These are phyloP conservation scores for Oidiodendron maius DNA, from an alignment of 495 filamentous ascomycete species.

Conservation along the genomic window DNA sequence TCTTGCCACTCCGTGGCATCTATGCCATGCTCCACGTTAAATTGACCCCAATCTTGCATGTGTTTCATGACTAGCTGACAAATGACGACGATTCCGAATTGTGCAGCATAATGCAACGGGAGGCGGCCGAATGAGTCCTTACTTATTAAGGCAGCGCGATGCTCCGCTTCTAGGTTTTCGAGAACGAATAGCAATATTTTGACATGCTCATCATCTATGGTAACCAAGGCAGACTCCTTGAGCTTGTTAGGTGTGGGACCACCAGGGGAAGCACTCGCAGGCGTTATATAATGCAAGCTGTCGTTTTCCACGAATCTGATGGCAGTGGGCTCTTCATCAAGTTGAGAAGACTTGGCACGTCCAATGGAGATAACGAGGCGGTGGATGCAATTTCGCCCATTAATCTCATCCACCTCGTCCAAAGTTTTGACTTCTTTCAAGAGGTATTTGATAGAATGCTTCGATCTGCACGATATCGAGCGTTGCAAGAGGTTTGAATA, in stretches of 20 bases:
- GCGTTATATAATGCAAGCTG: conserved; percentile 64
- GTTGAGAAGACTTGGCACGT: conserved; percentile 55
- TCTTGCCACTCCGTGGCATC: conserved; percentile 87
- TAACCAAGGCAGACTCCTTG: conserved; percentile 37
- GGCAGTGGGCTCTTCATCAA: conserved; percentile 35
- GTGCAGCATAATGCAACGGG: conserved; percentile 90
- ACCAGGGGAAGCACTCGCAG: conserved; percentile 60
- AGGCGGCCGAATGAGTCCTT: conserved; percentile 78
- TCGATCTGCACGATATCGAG: conserved; percentile 66
- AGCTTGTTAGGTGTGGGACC: conserved; percentile 50
- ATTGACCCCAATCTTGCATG: conserved; percentile 84
- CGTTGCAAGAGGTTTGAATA: conserved; percentile 79
- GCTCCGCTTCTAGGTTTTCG: conserved; percentile 58
- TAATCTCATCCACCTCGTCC: conserved; percentile 85
- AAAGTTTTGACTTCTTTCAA: conserved; percentile 61
- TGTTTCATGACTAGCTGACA: conserved; percentile 82
- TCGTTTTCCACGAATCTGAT: conserved; percentile 38
- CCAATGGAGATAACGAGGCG: conserved; percentile 87
- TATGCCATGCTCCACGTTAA: conserved; percentile 76
- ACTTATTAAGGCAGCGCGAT: conserved; percentile 60
- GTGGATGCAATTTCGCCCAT: conserved; percentile 89
- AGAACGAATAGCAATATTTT: conserved; percentile 69
- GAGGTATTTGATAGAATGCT: conserved; percentile 60
- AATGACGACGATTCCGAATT: conserved; percentile 85
- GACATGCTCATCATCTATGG: conserved; percentile 63